phyloP scores from a whole-genome alignment of 1,139 yeast genomes.

The Citeromyces siamensis region DNA sequence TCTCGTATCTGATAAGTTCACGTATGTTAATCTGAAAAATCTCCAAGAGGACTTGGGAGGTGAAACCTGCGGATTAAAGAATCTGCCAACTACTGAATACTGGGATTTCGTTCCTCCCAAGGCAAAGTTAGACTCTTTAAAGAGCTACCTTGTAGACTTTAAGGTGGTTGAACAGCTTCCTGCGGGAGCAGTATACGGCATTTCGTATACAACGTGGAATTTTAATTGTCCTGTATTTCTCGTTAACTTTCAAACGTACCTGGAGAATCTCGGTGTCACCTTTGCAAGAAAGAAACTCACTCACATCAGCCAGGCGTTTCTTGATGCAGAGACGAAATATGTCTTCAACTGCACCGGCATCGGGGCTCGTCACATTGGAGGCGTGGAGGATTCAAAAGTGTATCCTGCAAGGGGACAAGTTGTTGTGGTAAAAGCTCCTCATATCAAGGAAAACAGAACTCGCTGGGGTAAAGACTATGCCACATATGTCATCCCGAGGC shows the following conservation, averaged over 20 bases:
- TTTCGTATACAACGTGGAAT: slow-evolving; percentile 45
- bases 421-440: slow-evolving; percentile 47
- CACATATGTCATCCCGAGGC: slow-evolving; percentile 61
- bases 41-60: slow-evolving; percentile 40
- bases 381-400: slow-evolving; percentile 39
- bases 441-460: slow-evolving; percentile 31
- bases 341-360: slow-evolving; percentile 65
- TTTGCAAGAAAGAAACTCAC: slow-evolving; percentile 30
- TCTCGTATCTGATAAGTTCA: slow-evolving; percentile 37
- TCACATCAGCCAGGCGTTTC: slow-evolving; percentile 44
- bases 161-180: slow-evolving; percentile 25
- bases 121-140: slow-evolving; percentile 30
- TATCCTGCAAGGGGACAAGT: slow-evolving; percentile 66
- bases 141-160: slow-evolving; percentile 32
- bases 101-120: slow-evolving; percentile 36
- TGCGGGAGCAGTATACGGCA: slow-evolving; percentile 36
- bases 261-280: slow-evolving; percentile 32
- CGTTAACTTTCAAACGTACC: slow-evolving; percentile 27
- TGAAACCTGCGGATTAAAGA: slow-evolving; percentile 36
- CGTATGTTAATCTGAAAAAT: slow-evolving; percentile 33
- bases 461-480: slow-evolving; percentile 42
- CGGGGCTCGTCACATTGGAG: slow-evolving; percentile 44
- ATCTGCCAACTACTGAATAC: slow-evolving; percentile 37
- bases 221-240: slow-evolving; percentile 56
- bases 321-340: slow-evolving; percentile 21